phyloP scores from a whole-genome alignment of 306 rosid species.

The Medicago lupulina region DNA sequence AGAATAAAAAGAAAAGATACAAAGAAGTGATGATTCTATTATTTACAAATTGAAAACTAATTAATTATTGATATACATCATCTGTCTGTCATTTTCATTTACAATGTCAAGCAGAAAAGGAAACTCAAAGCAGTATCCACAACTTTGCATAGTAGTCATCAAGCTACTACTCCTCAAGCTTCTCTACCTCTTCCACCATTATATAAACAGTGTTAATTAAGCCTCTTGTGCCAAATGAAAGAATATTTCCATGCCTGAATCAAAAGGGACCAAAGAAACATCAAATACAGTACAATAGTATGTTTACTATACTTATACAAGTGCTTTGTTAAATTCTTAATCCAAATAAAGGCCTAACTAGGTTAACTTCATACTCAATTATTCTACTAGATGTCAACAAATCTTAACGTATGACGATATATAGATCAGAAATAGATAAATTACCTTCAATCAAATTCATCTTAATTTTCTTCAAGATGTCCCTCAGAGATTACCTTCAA shows the following conservation, averaged over 20 bases:
- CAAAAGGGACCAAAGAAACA: background rate
- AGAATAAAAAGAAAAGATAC: constrained; percentile 34
- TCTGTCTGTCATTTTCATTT: constrained; percentile 66
- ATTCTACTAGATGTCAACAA: background rate
- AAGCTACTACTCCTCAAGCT: constrained; percentile 60
- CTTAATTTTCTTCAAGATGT: constrained; percentile 62
- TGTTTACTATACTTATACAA: too few species aligned
- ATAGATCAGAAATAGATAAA: constrained; percentile 17
- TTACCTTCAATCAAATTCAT: constrained; percentile 65
- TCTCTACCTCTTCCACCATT: constrained; percentile 64
- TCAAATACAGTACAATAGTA: background rate
- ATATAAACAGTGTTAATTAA: constrained; percentile 60
- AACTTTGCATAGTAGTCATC: constrained; percentile 49
- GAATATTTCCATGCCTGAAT: constrained; percentile 71
- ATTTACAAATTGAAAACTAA: constrained; percentile 66
- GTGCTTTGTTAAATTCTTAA: background rate
- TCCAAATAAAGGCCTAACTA: background rate
- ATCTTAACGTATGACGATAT: background rate
- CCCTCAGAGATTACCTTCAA: constrained; percentile 69
- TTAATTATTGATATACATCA: constrained; percentile 57
- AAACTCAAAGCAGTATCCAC: constrained; percentile 53
- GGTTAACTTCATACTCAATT: background rate
- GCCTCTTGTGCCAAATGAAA: constrained; percentile 67
- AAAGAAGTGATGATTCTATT: constrained; percentile 45
- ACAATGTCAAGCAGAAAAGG: constrained; percentile 61